phyloP scores from a whole-genome alignment of 495 filamentous ascomycete species.

The Astrocystis sublimbata region DNA sequence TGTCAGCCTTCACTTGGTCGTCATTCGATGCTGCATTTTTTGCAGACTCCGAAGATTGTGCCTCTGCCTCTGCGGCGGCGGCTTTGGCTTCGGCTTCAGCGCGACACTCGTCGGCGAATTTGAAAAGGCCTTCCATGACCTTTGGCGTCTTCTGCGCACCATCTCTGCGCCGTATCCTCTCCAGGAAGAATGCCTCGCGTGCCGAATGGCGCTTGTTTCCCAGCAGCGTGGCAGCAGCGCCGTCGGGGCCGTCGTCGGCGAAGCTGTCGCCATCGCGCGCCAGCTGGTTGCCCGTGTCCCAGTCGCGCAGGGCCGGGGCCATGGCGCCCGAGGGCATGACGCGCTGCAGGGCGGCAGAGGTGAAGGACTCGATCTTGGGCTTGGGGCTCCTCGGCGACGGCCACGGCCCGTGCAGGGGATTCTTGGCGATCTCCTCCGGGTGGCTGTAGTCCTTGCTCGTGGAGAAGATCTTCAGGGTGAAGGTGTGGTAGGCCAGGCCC shows the following conservation, averaged over 20 bases:
- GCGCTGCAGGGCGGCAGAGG: slow-evolving; percentile 34
- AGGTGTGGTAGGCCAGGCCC: slow-evolving; percentile 32
- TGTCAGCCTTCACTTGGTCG: neutral
- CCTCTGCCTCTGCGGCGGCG: too few species aligned
- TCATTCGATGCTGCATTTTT: neutral
- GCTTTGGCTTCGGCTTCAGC: neutral
- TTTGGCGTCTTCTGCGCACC: slow-evolving; percentile 22
- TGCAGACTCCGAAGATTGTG: neutral
- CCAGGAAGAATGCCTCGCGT: slow-evolving; percentile 22
- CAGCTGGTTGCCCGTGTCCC: slow-evolving; percentile 46
- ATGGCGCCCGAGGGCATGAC: slow-evolving; percentile 40
- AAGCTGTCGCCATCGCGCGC: slow-evolving; percentile 23
- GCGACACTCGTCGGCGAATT: slow-evolving; percentile 25
- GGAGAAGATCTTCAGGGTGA: slow-evolving; percentile 40
- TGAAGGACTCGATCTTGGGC: slow-evolving; percentile 24
- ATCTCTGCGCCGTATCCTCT: slow-evolving; percentile 28
- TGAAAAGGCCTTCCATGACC: slow-evolving; percentile 36
- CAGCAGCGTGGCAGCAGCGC: slow-evolving; percentile 24
- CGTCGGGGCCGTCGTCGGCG: slow-evolving; percentile 20
- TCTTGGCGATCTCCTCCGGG: slow-evolving; percentile 30
- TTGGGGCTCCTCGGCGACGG: too few species aligned
- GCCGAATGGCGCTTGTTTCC: slow-evolving; percentile 25
- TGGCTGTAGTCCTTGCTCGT: slow-evolving; percentile 38
- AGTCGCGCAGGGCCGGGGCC: slow-evolving; percentile 45
- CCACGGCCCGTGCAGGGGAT: slow-evolving; percentile 48